A percentile compares a stretch with the other conserved stretches of the same genome.
Evolutionary conservation across 306 rosid genomes (phyloP).

Genomic region (Dalbergia oliveri): DNA sequence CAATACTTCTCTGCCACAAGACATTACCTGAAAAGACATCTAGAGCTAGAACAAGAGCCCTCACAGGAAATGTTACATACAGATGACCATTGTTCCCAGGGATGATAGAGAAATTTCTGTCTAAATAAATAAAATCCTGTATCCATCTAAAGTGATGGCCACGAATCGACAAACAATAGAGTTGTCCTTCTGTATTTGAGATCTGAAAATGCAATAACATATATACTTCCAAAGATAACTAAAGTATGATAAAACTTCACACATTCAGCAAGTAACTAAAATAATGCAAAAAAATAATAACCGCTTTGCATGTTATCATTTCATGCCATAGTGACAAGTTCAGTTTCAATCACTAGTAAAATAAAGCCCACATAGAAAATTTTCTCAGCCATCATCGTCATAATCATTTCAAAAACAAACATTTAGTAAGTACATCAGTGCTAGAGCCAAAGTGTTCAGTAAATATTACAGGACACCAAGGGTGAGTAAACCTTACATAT

Average conservation of each 20-base stretch:
- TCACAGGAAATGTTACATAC: constrained; percentile 68
- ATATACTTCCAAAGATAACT: constrained; percentile 7
- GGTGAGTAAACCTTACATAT: constrained; percentile 67
- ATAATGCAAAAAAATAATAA: too few species aligned
- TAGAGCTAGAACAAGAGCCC: constrained; percentile 70
- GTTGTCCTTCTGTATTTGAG: constrained; percentile 75
- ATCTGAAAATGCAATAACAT: constrained; percentile 58
- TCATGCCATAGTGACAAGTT: too few species aligned
- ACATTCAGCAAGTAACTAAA: too few species aligned
- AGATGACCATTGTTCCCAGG: constrained; percentile 84
- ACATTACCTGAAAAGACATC: constrained; percentile 73
- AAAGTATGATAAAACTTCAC: too few species aligned
- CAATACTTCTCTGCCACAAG: constrained; percentile 77
- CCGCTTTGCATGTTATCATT: too few species aligned
- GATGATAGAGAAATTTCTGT: constrained; percentile 62
- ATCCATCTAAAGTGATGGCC: constrained; percentile 74
- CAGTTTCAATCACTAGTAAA: background rate
- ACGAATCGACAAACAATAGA: constrained; percentile 68
- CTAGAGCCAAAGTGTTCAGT: background rate
- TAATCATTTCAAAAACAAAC: background rate
- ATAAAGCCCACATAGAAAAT: background rate
- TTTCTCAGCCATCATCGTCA: background rate
- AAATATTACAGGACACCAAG: background rate
- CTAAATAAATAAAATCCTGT: constrained; percentile 76
- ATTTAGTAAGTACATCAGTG: background rate